A percentile compares a stretch with the other conserved stretches of the same genome.
Conservation (phyloP, 768 basidiomycete genomes). For the Boletus speciosus region DNA sequence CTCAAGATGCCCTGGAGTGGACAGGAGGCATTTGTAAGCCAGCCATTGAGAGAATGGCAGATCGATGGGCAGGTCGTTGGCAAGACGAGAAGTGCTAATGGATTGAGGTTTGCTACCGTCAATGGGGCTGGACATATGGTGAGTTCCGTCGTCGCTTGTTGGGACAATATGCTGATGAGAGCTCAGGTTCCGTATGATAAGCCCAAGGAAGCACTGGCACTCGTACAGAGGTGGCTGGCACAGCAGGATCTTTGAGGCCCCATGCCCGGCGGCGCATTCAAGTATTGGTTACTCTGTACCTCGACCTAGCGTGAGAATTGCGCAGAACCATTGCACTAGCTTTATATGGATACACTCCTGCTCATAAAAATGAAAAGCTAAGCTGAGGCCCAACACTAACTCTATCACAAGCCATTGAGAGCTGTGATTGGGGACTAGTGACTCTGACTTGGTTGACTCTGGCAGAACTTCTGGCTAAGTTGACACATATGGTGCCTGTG, state of each 20-base stretch:
- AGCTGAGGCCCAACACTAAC: too few relatives aligned
- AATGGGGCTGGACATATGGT: conserved; percentile 78
- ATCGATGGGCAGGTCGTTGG: conserved; percentile 48
- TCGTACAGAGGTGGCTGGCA: conserved; percentile 50
- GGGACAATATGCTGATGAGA: conserved; percentile 1
- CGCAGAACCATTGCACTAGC: neutral
- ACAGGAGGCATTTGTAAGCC: conserved; percentile 43
- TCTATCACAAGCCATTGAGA: too few relatives aligned
- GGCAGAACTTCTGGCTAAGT: too few relatives aligned
- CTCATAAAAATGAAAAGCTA: too few relatives aligned
- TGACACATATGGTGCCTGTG: too few relatives aligned
- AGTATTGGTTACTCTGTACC: neutral
- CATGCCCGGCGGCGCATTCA: neutral
- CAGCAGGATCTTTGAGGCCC: conserved; percentile 17
- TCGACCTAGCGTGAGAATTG: neutral
- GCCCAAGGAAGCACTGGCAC: conserved; percentile 48
- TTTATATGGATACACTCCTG: neutral
- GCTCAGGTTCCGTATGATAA: conserved; percentile 60
- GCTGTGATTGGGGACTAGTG: too few relatives aligned
- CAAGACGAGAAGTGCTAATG: conserved; percentile 51
- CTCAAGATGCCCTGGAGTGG: conserved; percentile 73
- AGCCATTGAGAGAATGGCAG: conserved; percentile 57
- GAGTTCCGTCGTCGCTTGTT: conserved; percentile 1
- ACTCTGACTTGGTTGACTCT: too few relatives aligned
- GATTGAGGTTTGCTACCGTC: conserved; percentile 67